A percentile compares a stretch with the other conserved stretches of the same genome.
phyloP scores from a whole-genome alignment of 495 filamentous ascomycete genomes.

The Pseudoneurospora amorphoporcata region DNA sequence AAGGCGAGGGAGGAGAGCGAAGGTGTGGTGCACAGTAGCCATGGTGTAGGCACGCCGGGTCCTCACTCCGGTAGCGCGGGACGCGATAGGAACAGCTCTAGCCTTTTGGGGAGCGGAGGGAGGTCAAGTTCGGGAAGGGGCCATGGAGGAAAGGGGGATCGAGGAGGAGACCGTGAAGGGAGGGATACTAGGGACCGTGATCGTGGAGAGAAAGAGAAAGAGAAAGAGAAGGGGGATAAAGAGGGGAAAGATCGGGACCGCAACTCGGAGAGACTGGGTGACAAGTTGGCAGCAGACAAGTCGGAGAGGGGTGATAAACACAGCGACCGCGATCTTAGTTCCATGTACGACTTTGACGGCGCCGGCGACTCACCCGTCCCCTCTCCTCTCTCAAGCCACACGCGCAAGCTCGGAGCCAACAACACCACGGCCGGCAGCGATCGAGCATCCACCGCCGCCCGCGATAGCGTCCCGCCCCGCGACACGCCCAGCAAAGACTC shows the following conservation, averaged over 20 bases:
- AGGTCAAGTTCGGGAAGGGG: neutral
- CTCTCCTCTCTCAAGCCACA: slow-evolving; percentile 41
- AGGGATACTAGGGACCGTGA: neutral
- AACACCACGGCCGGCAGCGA: slow-evolving; percentile 43
- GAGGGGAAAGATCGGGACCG: slow-evolving; percentile 20
- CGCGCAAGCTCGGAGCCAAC: slow-evolving; percentile 41
- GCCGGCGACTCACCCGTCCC: slow-evolving; percentile 61
- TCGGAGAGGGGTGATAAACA: neutral
- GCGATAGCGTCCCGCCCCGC: slow-evolving; percentile 37
- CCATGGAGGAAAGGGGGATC: neutral
- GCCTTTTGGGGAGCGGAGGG: neutral
- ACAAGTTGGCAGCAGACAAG: neutral
- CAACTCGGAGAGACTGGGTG: slow-evolving; percentile 24
- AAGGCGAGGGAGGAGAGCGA: slow-evolving; percentile 51
- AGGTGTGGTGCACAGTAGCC: neutral
- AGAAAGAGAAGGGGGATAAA: neutral
- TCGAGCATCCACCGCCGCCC: slow-evolving; percentile 17
- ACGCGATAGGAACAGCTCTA: neutral
- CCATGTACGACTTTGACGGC: slow-evolving; percentile 59
- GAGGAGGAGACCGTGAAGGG: neutral
- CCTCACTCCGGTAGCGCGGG: slow-evolving; percentile 6
- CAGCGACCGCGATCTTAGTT: slow-evolving; percentile 39
- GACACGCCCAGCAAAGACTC: slow-evolving; percentile 37
- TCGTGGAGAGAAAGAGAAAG: neutral
- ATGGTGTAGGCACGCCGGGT: slow-evolving; percentile 34